phyloP scores from a whole-genome alignment of 192 early-diverging fungal genomes.

The Chytriomyces hyalinus region DNA sequence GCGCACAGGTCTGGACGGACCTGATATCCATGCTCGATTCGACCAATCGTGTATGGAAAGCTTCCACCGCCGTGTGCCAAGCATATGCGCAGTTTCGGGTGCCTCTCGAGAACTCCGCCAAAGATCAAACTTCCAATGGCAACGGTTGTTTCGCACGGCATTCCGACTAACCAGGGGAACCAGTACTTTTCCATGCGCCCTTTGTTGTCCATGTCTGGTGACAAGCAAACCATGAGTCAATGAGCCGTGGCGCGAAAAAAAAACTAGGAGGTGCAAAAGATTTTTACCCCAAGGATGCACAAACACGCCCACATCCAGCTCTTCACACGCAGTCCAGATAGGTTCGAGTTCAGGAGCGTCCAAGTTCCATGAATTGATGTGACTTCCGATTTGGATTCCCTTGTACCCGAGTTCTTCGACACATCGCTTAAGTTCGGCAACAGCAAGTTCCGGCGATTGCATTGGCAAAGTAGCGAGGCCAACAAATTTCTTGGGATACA shows the following conservation, averaged over 20 bases:
- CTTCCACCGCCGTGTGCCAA: slow-evolving; percentile 74
- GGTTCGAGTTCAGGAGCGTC: slow-evolving; percentile 71
- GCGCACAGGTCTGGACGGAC: slow-evolving; percentile 69
- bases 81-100: slow-evolving; percentile 65
- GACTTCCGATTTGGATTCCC: slow-evolving; percentile 61
- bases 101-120: slow-evolving; percentile 68
- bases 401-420: slow-evolving; percentile 65
- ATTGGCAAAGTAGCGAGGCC: slow-evolving; percentile 73
- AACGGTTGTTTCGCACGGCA: slow-evolving; percentile 73
- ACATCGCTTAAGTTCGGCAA: slow-evolving; percentile 67
- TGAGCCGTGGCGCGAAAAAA: not conserved
- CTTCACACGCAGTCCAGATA: slow-evolving; percentile 70
- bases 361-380: slow-evolving; percentile 66
- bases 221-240: not conserved
- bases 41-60: slow-evolving; percentile 67
- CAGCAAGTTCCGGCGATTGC: slow-evolving; percentile 69
- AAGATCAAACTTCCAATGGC: slow-evolving; percentile 69
- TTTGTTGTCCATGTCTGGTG: slow-evolving; percentile 24
- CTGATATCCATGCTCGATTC: slow-evolving; percentile 70
- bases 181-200: slow-evolving; percentile 70
- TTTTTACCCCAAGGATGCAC: slow-evolving; percentile 75
- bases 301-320: slow-evolving; percentile 65
- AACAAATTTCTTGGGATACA: slow-evolving; percentile 65
- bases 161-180: slow-evolving; percentile 70
- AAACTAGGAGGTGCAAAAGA: not conserved